Base-by-base conservation (phyloP, 2,329 filamentous ascomycete genomes). In the Sclerotinia spermophila region DNA sequence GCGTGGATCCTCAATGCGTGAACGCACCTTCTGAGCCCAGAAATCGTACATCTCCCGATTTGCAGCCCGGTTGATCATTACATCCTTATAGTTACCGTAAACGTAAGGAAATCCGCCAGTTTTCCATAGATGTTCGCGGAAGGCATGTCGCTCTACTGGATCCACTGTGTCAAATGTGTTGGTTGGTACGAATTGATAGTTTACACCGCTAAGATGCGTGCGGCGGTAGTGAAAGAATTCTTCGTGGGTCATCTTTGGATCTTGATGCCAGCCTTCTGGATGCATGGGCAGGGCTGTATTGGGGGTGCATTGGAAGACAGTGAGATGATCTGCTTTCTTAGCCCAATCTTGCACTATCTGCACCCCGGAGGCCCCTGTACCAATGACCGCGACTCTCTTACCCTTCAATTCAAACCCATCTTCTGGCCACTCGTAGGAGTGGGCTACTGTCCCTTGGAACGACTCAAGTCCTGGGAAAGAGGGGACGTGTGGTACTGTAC, bases 341-440 rank as follows among this genome's bases (percentile, higher is more conserved):
- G 83, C 83, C 45, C 88, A 81, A 67, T 88, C 86, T 1, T 87
- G 86, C 42, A 87, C 81, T 72, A 89, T 87, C 72, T 89, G 87
- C 2, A 83, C 83, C 2, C 86, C 86, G 0, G 86, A 88, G 48
- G 86, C 86, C 10, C 86, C 85, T 75, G 87, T 89, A 3, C 87
- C 87, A 51, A 90, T 84, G n/a, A 89, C 78, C 0, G 83, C 87
- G 55, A 89, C 83, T 66, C 82, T 83, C 79, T 88, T 88, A 13
- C 81, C 84, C 42, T 79, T 77, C n/a, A 87, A 74, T 65, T 84
- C 82, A 72, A 86, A 87, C 58, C 81, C 85, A 85, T 86, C 87
- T 72, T 89, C 86, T 53, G 48, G 48, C 86, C 86, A 89, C n/a
- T 86, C 78, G 6, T 86, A 85, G 3, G 83, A 85, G 72, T 89